A percentile compares a stretch with the other conserved stretches of the same genome.
phyloP scores from a whole-genome alignment of 2,329 filamentous ascomycete genomes.

The Phaeophleospora eucalypticola region DNA sequence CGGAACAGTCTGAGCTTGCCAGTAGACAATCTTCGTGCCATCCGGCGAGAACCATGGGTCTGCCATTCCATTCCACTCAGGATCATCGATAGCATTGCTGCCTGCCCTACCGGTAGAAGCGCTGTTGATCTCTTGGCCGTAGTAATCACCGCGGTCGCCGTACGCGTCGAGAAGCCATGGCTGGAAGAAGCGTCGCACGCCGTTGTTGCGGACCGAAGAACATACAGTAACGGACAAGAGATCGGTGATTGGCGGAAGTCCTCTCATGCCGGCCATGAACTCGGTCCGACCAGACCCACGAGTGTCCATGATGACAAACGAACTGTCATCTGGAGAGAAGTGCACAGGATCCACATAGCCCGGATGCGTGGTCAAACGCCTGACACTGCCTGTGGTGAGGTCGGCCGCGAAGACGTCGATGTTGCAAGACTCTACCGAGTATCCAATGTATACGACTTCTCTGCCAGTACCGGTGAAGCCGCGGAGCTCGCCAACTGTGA shows the following conservation, averaged over 20 bases:
- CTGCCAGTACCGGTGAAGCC: conserved; percentile 43
- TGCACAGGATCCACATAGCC: conserved; percentile 44
- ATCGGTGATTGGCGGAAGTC: conserved; percentile 43
- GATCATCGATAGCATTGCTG: conserved; percentile 40
- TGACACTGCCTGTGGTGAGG: conserved; percentile 38
- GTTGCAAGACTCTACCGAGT: conserved; percentile 41
- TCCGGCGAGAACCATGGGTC: conserved; percentile 44
- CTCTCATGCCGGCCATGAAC: conserved; percentile 41
- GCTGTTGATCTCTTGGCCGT: conserved; percentile 43
- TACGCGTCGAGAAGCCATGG: conserved; percentile 43
- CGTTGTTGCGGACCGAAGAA: conserved; percentile 46
- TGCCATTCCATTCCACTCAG: conserved; percentile 47
- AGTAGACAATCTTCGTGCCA: conserved; percentile 43
- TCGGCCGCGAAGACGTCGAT: conserved; percentile 45
- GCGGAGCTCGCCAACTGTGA: conserved; percentile 43
- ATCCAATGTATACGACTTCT: conserved; percentile 43
- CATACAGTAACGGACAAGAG: conserved; percentile 32
- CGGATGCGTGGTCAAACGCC: conserved; percentile 43
- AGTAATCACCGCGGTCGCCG: conserved; percentile 45
- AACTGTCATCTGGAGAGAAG: conserved; percentile 43
- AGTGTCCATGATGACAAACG: conserved; percentile 44
- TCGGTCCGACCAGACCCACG: conserved; percentile 41
- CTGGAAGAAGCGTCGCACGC: conserved; percentile 44
- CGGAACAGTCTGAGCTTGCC: conserved; percentile 36
- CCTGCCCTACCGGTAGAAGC: conserved; percentile 16